Evolutionary conservation across 1,284 basidiomycete species (phyloP).

Genomic region (Cryptococcus wingfieldii): DNA sequence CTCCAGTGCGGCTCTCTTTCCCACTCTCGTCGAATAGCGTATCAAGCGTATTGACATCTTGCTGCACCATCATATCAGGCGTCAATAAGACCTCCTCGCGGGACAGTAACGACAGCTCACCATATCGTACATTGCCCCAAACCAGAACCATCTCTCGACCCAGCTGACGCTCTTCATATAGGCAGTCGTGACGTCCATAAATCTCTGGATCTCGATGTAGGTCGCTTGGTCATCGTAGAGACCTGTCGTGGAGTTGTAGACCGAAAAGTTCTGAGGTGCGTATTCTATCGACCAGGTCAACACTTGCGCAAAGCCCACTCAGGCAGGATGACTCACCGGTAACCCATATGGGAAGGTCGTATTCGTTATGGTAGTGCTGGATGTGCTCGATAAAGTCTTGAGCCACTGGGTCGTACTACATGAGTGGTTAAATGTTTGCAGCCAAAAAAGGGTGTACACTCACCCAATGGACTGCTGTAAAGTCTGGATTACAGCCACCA

Average conservation of each 20-base stretch:
- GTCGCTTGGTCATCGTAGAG: constrained; percentile 39
- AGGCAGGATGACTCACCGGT: constrained; percentile 59
- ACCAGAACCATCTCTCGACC: constrained; percentile 55
- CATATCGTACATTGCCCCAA: constrained; percentile 50
- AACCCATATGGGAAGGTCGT: constrained; percentile 56
- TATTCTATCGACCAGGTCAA: constrained; percentile 16
- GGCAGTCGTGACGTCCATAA: constrained; percentile 50
- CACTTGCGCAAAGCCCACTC: neutral
- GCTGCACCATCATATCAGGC: constrained; percentile 9
- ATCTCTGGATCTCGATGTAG: constrained; percentile 44
- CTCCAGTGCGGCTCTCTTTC: constrained; percentile 17
- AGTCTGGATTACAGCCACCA: constrained; percentile 51
- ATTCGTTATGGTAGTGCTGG: constrained; percentile 55
- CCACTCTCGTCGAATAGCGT: constrained; percentile 18
- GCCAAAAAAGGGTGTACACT: neutral
- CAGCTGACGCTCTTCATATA: constrained; percentile 51
- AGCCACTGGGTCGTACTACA: constrained; percentile 58
- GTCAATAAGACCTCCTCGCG: neutral
- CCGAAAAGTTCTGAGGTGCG: constrained; percentile 46
- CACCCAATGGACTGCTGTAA: constrained; percentile 50
- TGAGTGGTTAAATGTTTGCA: neutral
- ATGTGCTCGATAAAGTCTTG: constrained; percentile 57
- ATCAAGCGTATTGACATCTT: constrained; percentile 27
- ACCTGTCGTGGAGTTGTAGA: constrained; percentile 11
- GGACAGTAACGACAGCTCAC: constrained; percentile 12